Evolutionary conservation across 1,284 basidiomycete species (phyloP).

Genomic region (Ustilago lituana): DNA sequence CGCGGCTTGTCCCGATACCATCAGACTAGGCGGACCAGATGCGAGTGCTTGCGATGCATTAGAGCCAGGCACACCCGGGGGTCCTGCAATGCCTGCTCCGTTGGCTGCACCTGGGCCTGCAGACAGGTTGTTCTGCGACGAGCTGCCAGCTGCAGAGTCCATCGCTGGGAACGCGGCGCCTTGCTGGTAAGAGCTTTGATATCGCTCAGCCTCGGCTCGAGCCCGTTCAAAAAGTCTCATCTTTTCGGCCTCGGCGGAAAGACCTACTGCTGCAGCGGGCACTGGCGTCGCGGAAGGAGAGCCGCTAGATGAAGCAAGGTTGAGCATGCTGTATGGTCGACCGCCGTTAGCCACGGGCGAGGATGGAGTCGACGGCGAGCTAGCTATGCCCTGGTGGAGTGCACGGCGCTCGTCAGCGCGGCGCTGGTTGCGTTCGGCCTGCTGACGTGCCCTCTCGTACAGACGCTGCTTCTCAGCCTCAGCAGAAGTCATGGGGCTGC

Average conservation of each 20-base stretch:
- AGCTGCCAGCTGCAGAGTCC: not conserved
- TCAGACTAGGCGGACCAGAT: slow-evolving; percentile 3
- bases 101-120: not conserved
- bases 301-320: slow-evolving; percentile 15
- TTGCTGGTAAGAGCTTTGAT: slow-evolving; percentile 42
- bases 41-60: slow-evolving; percentile 1
- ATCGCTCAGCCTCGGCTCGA: slow-evolving; percentile 52
- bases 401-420: slow-evolving; percentile 50
- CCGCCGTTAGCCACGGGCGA: slow-evolving; percentile 17
- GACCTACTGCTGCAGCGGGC: slow-evolving; percentile 1
- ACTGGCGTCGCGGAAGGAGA: not conserved
- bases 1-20: slow-evolving; percentile 35
- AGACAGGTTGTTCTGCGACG: not conserved
- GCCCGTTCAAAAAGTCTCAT: slow-evolving; percentile 55
- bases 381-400: slow-evolving; percentile 13
- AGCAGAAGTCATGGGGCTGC: slow-evolving; percentile 30
- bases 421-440: slow-evolving; percentile 59
- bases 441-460: slow-evolving; percentile 60
- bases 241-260: slow-evolving; percentile 56
- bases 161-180: slow-evolving; percentile 40
- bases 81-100: not conserved
- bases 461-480: slow-evolving; percentile 61
- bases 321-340: slow-evolving; percentile 38
- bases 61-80: not conserved
- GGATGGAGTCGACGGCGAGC: slow-evolving; percentile 1